Percentiles rank a stretch among this genome's conserved stretches.
Conservation (phyloP, 2,329 filamentous ascomycete species). For the Xylariaceae sp. region DNA sequence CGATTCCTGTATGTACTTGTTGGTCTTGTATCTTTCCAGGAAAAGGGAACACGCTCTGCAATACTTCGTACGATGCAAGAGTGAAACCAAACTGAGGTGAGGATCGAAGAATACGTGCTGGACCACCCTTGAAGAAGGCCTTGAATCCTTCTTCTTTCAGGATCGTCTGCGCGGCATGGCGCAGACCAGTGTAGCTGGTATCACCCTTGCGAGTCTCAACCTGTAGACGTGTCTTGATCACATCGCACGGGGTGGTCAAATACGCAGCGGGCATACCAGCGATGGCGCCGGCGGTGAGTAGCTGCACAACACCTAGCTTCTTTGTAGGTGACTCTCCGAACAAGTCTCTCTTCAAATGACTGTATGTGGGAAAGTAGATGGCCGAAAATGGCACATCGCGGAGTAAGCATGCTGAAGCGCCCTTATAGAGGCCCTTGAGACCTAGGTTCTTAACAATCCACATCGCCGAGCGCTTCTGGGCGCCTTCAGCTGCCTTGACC, state of each 20-base stretch:
- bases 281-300: conserved; percentile 91
- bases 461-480: conserved; percentile 84
- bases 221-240: conserved; percentile 98
- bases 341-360: conserved; percentile 85
- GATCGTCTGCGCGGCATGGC: conserved; percentile 79
- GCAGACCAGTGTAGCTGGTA: conserved; percentile 75
- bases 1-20: conserved; percentile 51
- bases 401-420: conserved; percentile 85
- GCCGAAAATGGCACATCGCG: conserved; percentile 97
- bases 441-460: conserved; percentile 97
- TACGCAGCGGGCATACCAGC: conserved; percentile 89
- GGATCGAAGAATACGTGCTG: conserved; percentile 88
- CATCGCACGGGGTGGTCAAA: conserved; percentile 93
- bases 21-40: conserved; percentile 55
- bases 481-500: conserved; percentile 75
- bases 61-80: conserved; percentile 86
- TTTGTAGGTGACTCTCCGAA: conserved; percentile 86
- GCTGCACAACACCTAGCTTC: conserved; percentile 83
- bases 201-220: conserved; percentile 97
- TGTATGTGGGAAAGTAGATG: conserved; percentile 98
- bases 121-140: conserved; percentile 98
- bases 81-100: conserved; percentile 98
- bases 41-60: conserved; percentile 75
- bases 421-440: conserved; percentile 93
- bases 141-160: conserved; percentile 86